A percentile compares a stretch with the other conserved stretches of the same genome.
These are phyloP conservation scores for Blastosporella zonata DNA, from an alignment of 1,284 basidiomycete species.

Conservation along the genomic window DNA sequence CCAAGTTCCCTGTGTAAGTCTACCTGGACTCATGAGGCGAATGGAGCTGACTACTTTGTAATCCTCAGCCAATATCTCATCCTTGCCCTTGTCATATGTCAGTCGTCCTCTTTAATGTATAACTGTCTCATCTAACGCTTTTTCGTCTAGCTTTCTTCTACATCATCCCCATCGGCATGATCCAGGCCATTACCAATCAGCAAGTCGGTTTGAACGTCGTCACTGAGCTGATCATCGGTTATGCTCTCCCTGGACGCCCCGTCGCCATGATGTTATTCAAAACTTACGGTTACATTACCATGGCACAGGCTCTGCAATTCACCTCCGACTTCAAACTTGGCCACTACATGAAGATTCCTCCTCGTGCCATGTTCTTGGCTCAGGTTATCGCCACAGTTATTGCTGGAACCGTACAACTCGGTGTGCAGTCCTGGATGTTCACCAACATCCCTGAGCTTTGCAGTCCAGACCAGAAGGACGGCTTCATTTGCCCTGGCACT, in stretches of 20 bases:
- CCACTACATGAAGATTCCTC: conserved; percentile 70
- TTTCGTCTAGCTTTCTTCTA: conserved; percentile 46
- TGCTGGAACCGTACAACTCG: conserved; percentile 60
- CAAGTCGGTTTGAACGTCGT: conserved; percentile 60
- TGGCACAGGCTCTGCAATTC: conserved; percentile 48
- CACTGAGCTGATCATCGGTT: conserved; percentile 54
- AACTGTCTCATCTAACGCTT: conserved; percentile 1
- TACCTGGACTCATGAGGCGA: neutral
- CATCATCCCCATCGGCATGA: conserved; percentile 66
- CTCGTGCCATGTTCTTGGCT: conserved; percentile 52
- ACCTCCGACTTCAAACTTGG: conserved; percentile 70
- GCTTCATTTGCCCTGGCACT: conserved; percentile 41
- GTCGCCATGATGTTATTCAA: conserved; percentile 63
- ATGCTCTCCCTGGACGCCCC: conserved; percentile 50
- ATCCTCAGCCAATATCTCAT: conserved; percentile 38
- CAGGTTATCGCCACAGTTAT: conserved; percentile 64
- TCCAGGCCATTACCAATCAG: conserved; percentile 63
- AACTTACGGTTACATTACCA: conserved; percentile 49
- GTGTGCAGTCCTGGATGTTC: conserved; percentile 70
- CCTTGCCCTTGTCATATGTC: conserved; percentile 44
- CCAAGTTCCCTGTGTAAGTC: conserved; percentile 39
- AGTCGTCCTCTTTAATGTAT: conserved; percentile 17
- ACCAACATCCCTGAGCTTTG: conserved; percentile 57
- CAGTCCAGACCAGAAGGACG: conserved; percentile 39
- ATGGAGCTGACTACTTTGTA: neutral